Conservation (phyloP, 768 basidiomycete species). For the Rhizopogon rudus region DNA sequence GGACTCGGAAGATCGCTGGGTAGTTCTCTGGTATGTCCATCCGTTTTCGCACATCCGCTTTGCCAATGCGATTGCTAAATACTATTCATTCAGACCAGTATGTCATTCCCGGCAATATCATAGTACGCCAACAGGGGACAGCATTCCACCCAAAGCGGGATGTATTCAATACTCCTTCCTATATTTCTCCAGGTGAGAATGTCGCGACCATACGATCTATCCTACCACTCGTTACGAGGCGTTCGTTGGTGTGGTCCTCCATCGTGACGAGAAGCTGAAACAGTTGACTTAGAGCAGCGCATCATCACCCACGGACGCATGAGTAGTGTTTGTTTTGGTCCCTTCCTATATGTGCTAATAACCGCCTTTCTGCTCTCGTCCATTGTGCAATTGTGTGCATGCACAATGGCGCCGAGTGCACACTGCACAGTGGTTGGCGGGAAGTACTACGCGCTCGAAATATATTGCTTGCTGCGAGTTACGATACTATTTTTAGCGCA, state of each 20-base stretch:
- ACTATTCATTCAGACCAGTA: constrained; percentile 59
- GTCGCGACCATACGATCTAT: constrained; percentile 92
- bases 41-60: no score
- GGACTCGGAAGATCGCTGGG: no score
- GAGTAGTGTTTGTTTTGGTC: no score
- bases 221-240: constrained; percentile 71
- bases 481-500: constrained; percentile 3
- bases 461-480: neutral
- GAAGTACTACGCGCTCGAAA: neutral
- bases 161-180: constrained; percentile 40
- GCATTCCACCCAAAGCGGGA: constrained; percentile 92
- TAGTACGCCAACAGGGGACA: constrained; percentile 91
- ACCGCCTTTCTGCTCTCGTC: no score
- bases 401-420: no score
- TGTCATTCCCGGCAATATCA: constrained; percentile 93
- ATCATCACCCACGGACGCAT: no score
- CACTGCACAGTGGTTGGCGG: no score
- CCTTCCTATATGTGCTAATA: no score
- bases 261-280: constrained; percentile 70
- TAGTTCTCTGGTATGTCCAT: no score
- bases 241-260: constrained; percentile 80
- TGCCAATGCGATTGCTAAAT: no score
- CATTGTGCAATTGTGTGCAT: no score
- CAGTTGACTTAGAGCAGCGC: constrained; percentile 9
- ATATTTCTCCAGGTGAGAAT: constrained; percentile 63